These are phyloP conservation scores for Suillus fuscotomentosus DNA, from an alignment of 768 basidiomycete species.

Conservation along the genomic window DNA sequence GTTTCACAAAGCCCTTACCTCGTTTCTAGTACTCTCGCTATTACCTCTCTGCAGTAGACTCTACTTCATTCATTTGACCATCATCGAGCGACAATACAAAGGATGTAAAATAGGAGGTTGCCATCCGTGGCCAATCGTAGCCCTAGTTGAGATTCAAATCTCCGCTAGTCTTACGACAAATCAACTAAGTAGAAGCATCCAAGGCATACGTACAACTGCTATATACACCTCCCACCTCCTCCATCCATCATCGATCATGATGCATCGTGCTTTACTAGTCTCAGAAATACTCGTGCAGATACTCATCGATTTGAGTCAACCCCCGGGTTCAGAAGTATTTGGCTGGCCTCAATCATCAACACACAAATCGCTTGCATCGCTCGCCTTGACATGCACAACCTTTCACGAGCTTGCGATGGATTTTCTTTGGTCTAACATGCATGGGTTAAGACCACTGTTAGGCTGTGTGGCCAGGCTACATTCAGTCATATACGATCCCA, in stretches of 20 bases:
- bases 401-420: conserved; percentile 7
- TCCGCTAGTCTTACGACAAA: not conserved
- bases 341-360: not conserved
- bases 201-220: not conserved
- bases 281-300: not conserved
- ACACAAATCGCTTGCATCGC: not conserved
- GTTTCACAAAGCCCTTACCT: too few relatives aligned
- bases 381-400: conserved; percentile 8
- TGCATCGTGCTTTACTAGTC: not conserved
- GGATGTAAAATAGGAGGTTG: too few relatives aligned
- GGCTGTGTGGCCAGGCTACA: not conserved
- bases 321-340: not conserved
- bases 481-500: not conserved
- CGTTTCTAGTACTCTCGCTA: too few relatives aligned
- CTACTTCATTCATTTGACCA: too few relatives aligned
- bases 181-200: not conserved
- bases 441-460: not conserved
- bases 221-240: not conserved
- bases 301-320: not conserved
- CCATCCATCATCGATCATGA: not conserved
- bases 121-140: too few relatives aligned
- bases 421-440: conserved; percentile 1
- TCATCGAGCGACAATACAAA: too few relatives aligned
- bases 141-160: not conserved
- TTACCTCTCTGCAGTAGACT: too few relatives aligned